These are phyloP conservation scores for Colletotrichum musicola DNA, from an alignment of 2,329 filamentous ascomycete genomes.

Conservation along the genomic window DNA sequence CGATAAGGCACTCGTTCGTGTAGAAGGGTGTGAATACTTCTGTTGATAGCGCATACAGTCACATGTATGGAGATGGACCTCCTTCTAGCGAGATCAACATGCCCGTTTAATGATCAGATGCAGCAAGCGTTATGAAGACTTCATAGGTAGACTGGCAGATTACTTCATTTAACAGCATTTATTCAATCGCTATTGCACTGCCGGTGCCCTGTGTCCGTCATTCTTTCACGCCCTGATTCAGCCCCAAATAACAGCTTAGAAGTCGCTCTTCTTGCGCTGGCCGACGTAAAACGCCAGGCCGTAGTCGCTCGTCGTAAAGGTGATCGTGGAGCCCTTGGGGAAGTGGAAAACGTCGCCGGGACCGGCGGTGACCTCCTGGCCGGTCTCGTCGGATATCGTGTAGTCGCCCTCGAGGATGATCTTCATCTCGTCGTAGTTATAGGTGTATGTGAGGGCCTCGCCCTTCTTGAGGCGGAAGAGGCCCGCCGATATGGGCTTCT, in stretches of 20 bases:
- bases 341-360: conserved; percentile 78
- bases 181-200: background rate
- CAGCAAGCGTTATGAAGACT: background rate
- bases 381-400: conserved; percentile 73
- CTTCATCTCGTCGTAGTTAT: conserved; percentile 81
- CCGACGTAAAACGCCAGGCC: conserved; percentile 71
- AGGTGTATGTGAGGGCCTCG: conserved; percentile 75
- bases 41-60: background rate
- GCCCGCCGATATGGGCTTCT: conserved; percentile 72
- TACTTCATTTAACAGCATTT: background rate
- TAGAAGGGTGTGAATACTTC: background rate
- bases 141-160: background rate
- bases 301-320: conserved; percentile 72
- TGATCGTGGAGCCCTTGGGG: conserved; percentile 74
- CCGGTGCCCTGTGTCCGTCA: background rate
- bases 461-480: conserved; percentile 78
- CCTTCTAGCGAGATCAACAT: too few species aligned
- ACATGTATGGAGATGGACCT: too few species aligned
- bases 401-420: conserved; percentile 78
- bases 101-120: too few species aligned
- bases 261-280: conserved; percentile 51
- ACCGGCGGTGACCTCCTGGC: conserved; percentile 68
- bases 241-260: conserved; percentile 32
- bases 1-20: background rate
- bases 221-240: background rate